Conservation (phyloP, 768 basidiomycete genomes). For the Podaxis rugospora region DNA sequence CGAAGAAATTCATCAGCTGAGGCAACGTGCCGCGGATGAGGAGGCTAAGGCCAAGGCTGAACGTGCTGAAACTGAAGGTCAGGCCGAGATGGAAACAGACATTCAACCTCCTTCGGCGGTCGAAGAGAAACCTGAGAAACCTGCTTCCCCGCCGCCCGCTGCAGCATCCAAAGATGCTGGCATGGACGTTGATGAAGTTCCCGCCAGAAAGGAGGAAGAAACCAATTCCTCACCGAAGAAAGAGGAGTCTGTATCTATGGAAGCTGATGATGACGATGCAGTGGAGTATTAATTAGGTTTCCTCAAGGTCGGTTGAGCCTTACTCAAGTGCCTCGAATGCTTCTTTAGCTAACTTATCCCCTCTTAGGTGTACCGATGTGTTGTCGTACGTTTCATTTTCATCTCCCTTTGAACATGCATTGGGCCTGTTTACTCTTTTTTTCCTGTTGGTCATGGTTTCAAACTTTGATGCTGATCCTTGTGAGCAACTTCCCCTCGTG, state of each 20-base stretch:
- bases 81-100: constrained; percentile 37
- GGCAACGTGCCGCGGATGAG: constrained; percentile 63
- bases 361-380: constrained; percentile 7
- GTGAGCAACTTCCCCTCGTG: not conserved
- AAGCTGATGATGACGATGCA: constrained; percentile 75
- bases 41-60: constrained; percentile 46
- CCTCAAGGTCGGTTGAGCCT: constrained; percentile 8
- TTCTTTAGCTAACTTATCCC: not conserved
- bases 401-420: constrained; percentile 14
- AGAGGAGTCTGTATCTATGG: constrained; percentile 48
- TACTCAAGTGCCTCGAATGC: not conserved
- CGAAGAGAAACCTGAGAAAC: constrained; percentile 17
- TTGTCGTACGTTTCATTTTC: constrained; percentile 26
- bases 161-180: constrained; percentile 20
- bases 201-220: constrained; percentile 25
- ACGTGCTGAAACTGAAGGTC: constrained; percentile 25
- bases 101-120: constrained; percentile 14
- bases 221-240: constrained; percentile 39
- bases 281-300: constrained; percentile 61
- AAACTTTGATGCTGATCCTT: not conserved
- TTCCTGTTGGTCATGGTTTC: not conserved
- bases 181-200: constrained; percentile 37
- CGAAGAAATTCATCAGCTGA: constrained; percentile 56
- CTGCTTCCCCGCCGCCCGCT: constrained; percentile 5
- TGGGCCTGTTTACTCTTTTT: constrained; percentile 4